Evolutionary conservation across 169 alveolate species (phyloP).

Genomic region (Eimeria acervulina): DNA sequence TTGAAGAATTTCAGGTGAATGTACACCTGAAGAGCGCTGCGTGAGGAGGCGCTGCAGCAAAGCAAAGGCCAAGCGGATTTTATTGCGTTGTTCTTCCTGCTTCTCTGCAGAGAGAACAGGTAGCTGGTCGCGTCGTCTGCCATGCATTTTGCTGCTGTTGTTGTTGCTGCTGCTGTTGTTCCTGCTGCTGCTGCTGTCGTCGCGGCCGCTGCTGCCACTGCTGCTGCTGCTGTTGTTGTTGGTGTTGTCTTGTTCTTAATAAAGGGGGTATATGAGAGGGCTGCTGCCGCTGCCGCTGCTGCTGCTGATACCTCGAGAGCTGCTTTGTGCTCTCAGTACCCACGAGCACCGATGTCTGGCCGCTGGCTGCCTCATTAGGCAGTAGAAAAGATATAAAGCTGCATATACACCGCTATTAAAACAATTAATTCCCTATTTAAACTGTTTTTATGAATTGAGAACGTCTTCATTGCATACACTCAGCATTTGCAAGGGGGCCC

Average conservation of each 20-base stretch:
- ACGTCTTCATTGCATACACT: too few species aligned
- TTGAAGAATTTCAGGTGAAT: conserved; percentile 53
- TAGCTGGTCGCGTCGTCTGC: conserved; percentile 1
- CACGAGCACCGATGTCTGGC: not conserved
- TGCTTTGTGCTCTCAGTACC: not conserved
- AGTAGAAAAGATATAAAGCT: not conserved
- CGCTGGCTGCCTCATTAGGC: not conserved
- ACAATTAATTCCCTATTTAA: not conserved
- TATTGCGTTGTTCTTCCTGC: conserved; percentile 46
- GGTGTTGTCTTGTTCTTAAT: too few species aligned
- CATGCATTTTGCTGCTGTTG: conserved; percentile 56
- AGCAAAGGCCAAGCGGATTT: conserved; percentile 19
- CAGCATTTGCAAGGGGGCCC: not conserved
- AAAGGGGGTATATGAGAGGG: too few species aligned
- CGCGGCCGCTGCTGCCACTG: not conserved
- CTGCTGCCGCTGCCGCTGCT: not conserved
- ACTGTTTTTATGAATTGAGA: not conserved
- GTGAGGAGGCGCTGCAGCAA: conserved; percentile 60
- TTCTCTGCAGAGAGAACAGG: conserved; percentile 19
- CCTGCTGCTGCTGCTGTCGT: not conserved
- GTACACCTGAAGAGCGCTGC: conserved; percentile 33
- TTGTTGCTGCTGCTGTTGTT: not conserved
- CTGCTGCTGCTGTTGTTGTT: not conserved
- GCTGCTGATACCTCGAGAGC: not conserved
- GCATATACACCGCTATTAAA: not conserved